Evolutionary conservation across 1,284 basidiomycete genomes (phyloP), one percentile per base, ranked within the genome.

Genomic region (Inonotus obliquus): DNA sequence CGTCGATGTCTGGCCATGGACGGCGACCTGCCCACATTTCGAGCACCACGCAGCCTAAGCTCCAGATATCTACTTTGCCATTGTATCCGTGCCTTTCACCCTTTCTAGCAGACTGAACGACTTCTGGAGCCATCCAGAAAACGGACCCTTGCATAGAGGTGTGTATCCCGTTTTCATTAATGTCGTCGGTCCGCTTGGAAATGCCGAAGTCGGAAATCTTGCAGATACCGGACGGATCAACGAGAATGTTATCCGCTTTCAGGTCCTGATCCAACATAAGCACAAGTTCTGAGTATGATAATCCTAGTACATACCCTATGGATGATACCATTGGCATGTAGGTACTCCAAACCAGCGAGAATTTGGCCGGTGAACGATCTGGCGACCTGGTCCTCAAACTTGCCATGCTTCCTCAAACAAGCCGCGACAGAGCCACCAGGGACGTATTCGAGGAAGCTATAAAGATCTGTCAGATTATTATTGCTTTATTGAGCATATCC

Each of bases 51-150:
- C 96, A 99, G 0, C 96, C 96, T 2, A 99, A 83, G 71, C 92
- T 94, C 97, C 96, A 99, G 66, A 99, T 98, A 72, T 99, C 97
- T 39, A 98, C 89, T 76, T 99, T 99, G 68, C 91, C 94, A 67
- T 92, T 94, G 74, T 99, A 99, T 0, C 93, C 80, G 60, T 75
- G 73, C 38, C 59, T 61, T 35, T 61, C 59, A 3, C 65, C 88
- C 66, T 88, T 88, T 69, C 88, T 86, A 69, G 91, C 85, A 38
- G 88, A 86, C 65, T 91, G 85, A 63, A 96, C 85, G 41, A 99
- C 94, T 76, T 99, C 96, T 1, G 96, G 97, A 6, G 97, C 96
- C 96, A 99, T 99, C 93, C 97, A 99, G 74, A 98, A 99, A 53
- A 98, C 91, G 17, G 94, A 96, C 19, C 97, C 97, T 74, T 95